Percentiles rank a stretch among this genome's conserved stretches.
phyloP scores from a whole-genome alignment of 2,329 filamentous ascomycete species.

The Fusarium sp. region DNA sequence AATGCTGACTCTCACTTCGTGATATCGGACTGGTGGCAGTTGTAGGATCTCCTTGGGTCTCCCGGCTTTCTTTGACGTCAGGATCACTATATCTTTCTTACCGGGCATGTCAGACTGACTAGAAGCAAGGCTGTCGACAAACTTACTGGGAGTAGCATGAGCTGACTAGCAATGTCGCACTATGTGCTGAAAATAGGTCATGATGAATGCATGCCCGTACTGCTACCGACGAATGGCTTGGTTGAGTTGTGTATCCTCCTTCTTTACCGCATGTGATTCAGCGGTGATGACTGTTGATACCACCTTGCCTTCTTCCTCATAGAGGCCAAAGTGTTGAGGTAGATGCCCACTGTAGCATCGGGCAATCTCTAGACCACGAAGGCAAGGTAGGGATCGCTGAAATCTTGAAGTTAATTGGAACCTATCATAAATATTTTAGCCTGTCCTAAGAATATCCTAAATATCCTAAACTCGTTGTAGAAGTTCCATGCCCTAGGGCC shows the following conservation, averaged over 20 bases:
- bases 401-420: not conserved
- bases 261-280: not conserved
- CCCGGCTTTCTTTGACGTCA: not conserved
- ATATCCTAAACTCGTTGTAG: not conserved
- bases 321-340: not conserved
- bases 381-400: not conserved
- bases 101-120: not conserved
- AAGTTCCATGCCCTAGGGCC: not conserved
- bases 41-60: not conserved
- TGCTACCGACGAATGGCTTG: not conserved
- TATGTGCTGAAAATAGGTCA: not conserved
- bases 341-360: not conserved
- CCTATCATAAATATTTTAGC: not conserved
- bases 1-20: not conserved
- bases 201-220: not conserved
- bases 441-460: not conserved
- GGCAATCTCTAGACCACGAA: not conserved
- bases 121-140: not conserved
- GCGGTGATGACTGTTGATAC: not conserved
- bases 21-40: not conserved
- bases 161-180: not conserved
- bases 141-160: not conserved
- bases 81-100: not conserved
- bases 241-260: not conserved
- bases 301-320: not conserved